Conservation (phyloP, 2,329 filamentous ascomycete genomes). For the Ophiobolus disseminans region DNA sequence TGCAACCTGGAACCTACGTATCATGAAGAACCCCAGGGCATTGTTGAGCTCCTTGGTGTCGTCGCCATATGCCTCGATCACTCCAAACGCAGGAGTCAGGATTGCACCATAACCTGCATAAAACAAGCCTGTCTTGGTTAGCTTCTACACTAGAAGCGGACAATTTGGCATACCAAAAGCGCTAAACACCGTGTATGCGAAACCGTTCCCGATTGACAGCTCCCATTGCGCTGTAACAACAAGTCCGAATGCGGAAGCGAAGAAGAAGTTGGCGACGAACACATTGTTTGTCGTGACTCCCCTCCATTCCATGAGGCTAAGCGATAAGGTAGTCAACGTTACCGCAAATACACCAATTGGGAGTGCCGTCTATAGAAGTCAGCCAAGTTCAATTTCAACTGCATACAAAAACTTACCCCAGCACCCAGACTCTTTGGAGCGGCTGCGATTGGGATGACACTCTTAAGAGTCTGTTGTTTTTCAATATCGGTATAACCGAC, state of each 20-base stretch:
- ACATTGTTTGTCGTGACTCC: conserved; percentile 60
- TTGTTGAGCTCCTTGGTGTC: conserved; percentile 56
- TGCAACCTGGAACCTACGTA: conserved; percentile 40
- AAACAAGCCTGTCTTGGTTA: conserved; percentile 51
- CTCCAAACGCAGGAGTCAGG: conserved; percentile 56
- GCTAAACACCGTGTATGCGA: conserved; percentile 61
- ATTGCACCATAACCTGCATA: conserved; percentile 60
- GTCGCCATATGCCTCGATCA: conserved; percentile 54
- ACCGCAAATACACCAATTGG: conserved; percentile 63
- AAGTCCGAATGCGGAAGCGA: conserved; percentile 59
- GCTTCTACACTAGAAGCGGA: not conserved
- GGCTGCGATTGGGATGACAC: not conserved
- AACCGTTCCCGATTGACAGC: conserved; percentile 60
- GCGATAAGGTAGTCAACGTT: conserved; percentile 61
- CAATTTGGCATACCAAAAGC: conserved; percentile 56
- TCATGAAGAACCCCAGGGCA: conserved; percentile 59
- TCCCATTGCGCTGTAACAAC: conserved; percentile 65
- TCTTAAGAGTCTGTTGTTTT: conserved; percentile 18
- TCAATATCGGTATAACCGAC: conserved; percentile 18
- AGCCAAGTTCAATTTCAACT: not conserved
- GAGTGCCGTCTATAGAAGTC: conserved; percentile 53
- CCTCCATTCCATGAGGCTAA: conserved; percentile 64
- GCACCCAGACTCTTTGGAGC: conserved; percentile 20
- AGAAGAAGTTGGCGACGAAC: conserved; percentile 64
- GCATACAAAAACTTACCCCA: conserved; percentile 10